Percentiles rank a stretch among this genome's conserved stretches.
These are phyloP conservation scores for Cucurbita argyrosperma DNA, from an alignment of 306 rosid genomes.

Conservation along the genomic window DNA sequence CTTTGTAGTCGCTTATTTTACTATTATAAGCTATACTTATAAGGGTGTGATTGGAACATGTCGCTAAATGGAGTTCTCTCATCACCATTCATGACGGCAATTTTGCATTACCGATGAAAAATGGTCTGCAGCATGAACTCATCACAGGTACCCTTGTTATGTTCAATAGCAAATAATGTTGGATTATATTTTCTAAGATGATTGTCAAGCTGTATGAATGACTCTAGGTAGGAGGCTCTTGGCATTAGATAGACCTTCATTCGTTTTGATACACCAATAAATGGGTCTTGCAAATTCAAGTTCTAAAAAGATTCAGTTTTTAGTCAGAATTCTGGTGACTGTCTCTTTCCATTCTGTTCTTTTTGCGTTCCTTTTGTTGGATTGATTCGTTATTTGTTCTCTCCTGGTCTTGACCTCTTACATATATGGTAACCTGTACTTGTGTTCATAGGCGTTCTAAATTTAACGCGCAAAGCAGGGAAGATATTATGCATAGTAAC, in stretches of 20 bases:
- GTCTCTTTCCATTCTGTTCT: neutral
- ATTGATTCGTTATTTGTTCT: neutral
- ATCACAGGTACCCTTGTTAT: neutral
- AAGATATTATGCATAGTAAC: neutral
- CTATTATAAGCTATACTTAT: neutral
- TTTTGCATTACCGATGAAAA: neutral
- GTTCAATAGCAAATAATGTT: neutral
- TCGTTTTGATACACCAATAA: neutral
- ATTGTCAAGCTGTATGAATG: neutral
- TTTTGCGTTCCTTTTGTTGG: neutral
- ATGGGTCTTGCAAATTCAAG: neutral
- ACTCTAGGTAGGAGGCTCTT: neutral
- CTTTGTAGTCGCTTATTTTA: neutral
- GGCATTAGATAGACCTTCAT: neutral
- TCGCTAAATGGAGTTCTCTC: neutral
- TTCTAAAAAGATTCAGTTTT: neutral
- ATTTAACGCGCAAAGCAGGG: neutral
- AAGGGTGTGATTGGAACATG: neutral
- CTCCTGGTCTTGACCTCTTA: neutral
- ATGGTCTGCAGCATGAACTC: neutral
- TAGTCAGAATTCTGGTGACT: neutral
- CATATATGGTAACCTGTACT: neutral
- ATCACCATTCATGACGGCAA: neutral
- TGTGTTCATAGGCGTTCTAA: neutral
- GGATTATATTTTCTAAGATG: neutral